A percentile compares a stretch with the other conserved stretches of the same genome.
Conservation (phyloP, 495 filamentous ascomycete genomes). For the Pseudotulostoma volvatum region DNA sequence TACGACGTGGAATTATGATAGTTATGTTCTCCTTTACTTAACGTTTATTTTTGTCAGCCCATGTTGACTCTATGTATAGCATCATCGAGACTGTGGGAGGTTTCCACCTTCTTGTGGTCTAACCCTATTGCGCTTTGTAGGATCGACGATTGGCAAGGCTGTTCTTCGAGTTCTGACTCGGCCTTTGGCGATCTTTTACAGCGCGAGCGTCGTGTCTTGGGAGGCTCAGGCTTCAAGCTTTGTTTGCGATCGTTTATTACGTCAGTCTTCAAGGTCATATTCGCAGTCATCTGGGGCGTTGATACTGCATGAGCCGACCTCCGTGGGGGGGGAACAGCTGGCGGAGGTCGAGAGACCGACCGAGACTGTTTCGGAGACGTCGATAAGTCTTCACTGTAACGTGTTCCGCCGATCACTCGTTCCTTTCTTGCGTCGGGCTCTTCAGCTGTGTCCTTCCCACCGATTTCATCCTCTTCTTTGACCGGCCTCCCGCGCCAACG, state of each 20-base stretch:
- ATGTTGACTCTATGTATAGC: too few species aligned
- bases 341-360: slow-evolving; percentile 1
- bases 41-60: too few species aligned
- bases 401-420: neutral
- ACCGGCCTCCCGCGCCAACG: slow-evolving; percentile 24
- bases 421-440: slow-evolving; percentile 1
- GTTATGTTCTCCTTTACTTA: too few species aligned
- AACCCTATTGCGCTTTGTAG: too few species aligned
- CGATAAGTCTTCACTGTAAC: neutral
- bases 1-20: too few species aligned
- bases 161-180: too few species aligned
- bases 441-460: neutral
- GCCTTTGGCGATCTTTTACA: too few species aligned
- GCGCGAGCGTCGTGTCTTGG: slow-evolving; percentile 24
- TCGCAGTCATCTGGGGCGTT: neutral
- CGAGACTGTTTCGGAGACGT: neutral
- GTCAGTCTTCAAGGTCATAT: neutral
- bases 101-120: too few species aligned
- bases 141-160: too few species aligned
- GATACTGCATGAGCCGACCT: neutral
- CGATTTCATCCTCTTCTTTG: slow-evolving; percentile 1
- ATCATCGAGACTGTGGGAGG: too few species aligned
- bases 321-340: slow-evolving; percentile 3
- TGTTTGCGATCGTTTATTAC: slow-evolving; percentile 7
- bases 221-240: slow-evolving; percentile 28